Conservation (phyloP, 257 asterid species). For the Ajuga chamaepitys region DNA sequence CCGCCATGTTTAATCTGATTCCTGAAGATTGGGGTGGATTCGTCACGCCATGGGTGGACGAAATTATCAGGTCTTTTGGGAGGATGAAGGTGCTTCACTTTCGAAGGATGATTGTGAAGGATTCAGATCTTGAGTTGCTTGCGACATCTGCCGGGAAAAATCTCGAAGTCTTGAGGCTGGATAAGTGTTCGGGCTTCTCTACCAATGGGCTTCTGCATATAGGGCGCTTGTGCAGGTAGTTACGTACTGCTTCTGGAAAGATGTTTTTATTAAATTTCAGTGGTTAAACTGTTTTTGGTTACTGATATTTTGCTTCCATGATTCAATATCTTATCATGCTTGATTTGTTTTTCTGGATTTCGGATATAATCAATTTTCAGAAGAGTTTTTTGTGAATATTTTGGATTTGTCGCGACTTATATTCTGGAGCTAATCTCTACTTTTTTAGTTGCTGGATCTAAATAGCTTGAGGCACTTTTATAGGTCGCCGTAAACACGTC, state of each 20-base stretch:
- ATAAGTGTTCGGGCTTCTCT: constrained; percentile 82
- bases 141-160: constrained; percentile 27
- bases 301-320: background rate
- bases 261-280: background rate
- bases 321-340: background rate
- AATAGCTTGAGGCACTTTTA: background rate
- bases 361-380: background rate
- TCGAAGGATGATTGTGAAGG: constrained; percentile 72
- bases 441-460: constrained; percentile 10
- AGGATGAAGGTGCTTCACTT: constrained; percentile 60
- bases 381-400: background rate
- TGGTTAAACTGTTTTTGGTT: background rate
- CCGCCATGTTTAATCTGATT: constrained; percentile 76
- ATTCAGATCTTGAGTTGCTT: constrained; percentile 62
- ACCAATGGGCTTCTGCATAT: constrained; percentile 60
- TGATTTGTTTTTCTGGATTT: background rate
- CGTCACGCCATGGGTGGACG: constrained; percentile 65
- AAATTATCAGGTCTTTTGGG: constrained; percentile 32
- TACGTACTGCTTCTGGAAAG: background rate
- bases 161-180: constrained; percentile 55
- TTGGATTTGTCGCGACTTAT: background rate
- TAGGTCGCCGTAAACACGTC: background rate
- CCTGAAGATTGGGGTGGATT: constrained; percentile 86
- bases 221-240: constrained; percentile 53
- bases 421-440: background rate